phyloP scores from a whole-genome alignment of 2,329 filamentous ascomycete genomes.

The Aaosphaeria pasadenensis region DNA sequence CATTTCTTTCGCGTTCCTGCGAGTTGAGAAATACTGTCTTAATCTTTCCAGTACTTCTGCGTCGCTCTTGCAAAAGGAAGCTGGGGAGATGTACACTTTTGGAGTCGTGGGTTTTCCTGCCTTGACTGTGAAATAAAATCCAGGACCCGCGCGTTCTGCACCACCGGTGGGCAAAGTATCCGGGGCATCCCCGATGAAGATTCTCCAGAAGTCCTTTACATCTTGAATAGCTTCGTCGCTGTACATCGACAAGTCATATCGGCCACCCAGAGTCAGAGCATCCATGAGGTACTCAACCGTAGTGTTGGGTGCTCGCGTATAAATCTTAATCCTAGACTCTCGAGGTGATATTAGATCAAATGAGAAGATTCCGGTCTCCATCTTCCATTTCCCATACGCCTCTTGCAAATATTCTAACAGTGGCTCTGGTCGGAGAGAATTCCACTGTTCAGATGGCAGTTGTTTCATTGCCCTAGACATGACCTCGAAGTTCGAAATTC shows the following conservation, averaged over 20 bases:
- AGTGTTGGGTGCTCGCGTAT: constrained; percentile 8
- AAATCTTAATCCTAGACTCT: constrained; percentile 9
- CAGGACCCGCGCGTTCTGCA: too few relatives aligned
- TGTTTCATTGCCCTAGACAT: constrained; percentile 4
- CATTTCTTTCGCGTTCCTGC: too few relatives aligned
- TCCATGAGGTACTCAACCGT: constrained; percentile 10
- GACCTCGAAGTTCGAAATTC: constrained; percentile 6
- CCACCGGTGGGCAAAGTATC: too few relatives aligned
- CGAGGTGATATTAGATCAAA: constrained; percentile 9
- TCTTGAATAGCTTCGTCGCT: constrained; percentile 7
- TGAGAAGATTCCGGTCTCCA: constrained; percentile 9
- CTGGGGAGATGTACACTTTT: too few relatives aligned
- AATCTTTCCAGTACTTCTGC: too few relatives aligned
- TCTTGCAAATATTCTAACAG: too few relatives aligned
- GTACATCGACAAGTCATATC: constrained; percentile 8
- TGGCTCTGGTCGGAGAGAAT: too few relatives aligned
- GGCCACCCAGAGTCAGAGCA: constrained; percentile 7
- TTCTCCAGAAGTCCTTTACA: constrained; percentile 9
- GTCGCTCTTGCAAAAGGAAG: too few relatives aligned
- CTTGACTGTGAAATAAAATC: too few relatives aligned
- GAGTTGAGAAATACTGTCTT: too few relatives aligned
- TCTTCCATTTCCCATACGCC: too few relatives aligned
- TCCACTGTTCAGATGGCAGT: background rate
- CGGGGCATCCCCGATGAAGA: constrained; percentile 2
- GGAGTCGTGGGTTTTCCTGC: too few relatives aligned